These are phyloP conservation scores for Climacium dendroides DNA, from an alignment of 225 moss, liverwort and hornwort species.

Conservation along the genomic window DNA sequence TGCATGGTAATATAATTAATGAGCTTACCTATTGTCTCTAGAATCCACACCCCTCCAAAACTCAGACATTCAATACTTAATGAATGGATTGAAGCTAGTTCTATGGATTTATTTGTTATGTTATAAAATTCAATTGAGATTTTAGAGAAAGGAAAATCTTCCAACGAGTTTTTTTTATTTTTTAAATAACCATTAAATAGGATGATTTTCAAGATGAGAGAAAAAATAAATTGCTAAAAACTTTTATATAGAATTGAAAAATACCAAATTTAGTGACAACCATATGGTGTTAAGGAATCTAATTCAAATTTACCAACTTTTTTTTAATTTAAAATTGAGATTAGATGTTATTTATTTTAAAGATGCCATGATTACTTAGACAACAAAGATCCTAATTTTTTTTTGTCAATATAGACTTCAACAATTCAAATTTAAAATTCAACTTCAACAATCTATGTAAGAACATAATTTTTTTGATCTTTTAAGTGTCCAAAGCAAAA, in stretches of 20 bases:
- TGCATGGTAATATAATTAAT: neutral
- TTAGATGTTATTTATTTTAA: neutral
- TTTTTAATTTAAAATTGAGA: neutral
- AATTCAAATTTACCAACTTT: neutral
- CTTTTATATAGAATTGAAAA: neutral
- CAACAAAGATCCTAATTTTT: neutral
- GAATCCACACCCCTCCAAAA: neutral
- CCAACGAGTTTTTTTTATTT: neutral
- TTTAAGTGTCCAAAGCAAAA: neutral
- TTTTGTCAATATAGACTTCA: neutral
- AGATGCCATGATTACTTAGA: neutral
- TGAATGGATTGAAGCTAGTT: neutral
- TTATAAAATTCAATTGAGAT: neutral
- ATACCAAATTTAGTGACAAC: neutral
- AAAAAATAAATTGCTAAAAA: neutral
- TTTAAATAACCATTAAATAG: neutral
- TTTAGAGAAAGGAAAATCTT: neutral
- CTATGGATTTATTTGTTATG: neutral
- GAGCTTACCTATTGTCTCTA: too few relatives aligned
- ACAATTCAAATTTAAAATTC: neutral
- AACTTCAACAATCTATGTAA: accelerated
- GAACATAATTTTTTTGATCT: neutral
- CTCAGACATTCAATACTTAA: neutral
- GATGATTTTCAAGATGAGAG: too few relatives aligned
- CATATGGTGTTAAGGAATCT: neutral